Conservation (phyloP, 352 stramenopile species). For the Stramenopiles sp. region DNA sequence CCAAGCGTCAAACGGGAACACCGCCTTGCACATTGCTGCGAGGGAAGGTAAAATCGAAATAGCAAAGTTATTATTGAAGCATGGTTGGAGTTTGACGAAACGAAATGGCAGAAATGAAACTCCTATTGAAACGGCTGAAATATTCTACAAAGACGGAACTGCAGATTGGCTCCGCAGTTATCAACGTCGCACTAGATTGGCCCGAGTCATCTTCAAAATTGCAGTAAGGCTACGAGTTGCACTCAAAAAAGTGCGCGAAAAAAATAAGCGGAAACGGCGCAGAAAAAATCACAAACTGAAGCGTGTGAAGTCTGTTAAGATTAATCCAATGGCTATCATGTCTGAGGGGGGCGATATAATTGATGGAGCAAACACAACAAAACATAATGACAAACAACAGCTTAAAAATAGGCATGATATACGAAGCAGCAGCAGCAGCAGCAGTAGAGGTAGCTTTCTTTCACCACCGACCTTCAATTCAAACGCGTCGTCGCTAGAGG, state of each 20-base stretch:
- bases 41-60: background rate
- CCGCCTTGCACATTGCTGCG: background rate
- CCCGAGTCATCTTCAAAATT: background rate
- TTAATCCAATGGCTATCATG: too few relatives aligned
- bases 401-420: too few relatives aligned
- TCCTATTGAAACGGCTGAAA: background rate
- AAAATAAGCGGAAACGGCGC: background rate
- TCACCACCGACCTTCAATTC: too few relatives aligned
- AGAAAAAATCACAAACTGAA: background rate
- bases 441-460: too few relatives aligned
- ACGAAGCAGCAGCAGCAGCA: too few relatives aligned
- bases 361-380: too few relatives aligned
- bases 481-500: too few relatives aligned
- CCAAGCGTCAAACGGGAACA: background rate
- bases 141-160: background rate
- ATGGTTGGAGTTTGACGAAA: background rate
- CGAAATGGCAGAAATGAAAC: background rate
- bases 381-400: too few relatives aligned
- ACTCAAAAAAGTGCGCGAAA: background rate
- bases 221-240: background rate
- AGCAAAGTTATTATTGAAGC: background rate
- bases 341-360: too few relatives aligned
- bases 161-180: background rate
- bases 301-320: background rate
- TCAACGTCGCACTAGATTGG: background rate